A percentile compares a stretch with the other conserved stretches of the same genome.
These are phyloP conservation scores for Penicillium brevicompactum DNA, from an alignment of 2,329 filamentous ascomycete genomes.

Conservation along the genomic window DNA sequence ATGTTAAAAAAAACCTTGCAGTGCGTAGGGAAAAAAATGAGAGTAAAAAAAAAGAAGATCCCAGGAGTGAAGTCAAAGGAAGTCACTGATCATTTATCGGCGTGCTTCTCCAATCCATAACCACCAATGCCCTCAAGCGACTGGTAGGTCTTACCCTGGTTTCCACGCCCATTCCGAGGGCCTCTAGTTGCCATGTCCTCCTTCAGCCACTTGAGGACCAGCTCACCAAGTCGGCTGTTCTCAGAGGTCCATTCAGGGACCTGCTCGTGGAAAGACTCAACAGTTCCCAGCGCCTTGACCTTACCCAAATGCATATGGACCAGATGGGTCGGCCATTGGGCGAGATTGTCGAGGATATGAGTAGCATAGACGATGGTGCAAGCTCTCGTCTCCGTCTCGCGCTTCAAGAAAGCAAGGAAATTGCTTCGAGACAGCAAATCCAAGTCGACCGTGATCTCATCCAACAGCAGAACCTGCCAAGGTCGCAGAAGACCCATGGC, in stretches of 20 bases:
- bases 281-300: conserved; percentile 81
- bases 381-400: conserved; percentile 76
- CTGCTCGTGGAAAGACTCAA: conserved; percentile 67
- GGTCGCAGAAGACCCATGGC: conserved; percentile 93
- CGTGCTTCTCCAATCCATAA: conserved; percentile 60
- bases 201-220: conserved; percentile 85
- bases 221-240: conserved; percentile 81
- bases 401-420: conserved; percentile 83
- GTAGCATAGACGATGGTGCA: conserved; percentile 98
- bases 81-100: conserved; percentile 3
- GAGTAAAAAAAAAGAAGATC: conserved; percentile 3
- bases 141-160: conserved; percentile 55
- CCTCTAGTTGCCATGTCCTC: conserved; percentile 78
- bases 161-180: conserved; percentile 65
- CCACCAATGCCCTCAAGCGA: conserved; percentile 62
- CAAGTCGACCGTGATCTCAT: conserved; percentile 96
- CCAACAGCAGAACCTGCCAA: conserved; percentile 86
- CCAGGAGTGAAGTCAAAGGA: background rate
- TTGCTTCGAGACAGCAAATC: conserved; percentile 82
- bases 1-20: conserved; percentile 10
- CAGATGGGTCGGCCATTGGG: conserved; percentile 91
- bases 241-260: conserved; percentile 59
- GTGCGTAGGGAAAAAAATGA: background rate
- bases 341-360: conserved; percentile 93
- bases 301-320: conserved; percentile 92